Percentiles rank a stretch among this genome's conserved stretches.
phyloP scores from a whole-genome alignment of 345 rosid genomes.

The Kernera saxatilis region DNA sequence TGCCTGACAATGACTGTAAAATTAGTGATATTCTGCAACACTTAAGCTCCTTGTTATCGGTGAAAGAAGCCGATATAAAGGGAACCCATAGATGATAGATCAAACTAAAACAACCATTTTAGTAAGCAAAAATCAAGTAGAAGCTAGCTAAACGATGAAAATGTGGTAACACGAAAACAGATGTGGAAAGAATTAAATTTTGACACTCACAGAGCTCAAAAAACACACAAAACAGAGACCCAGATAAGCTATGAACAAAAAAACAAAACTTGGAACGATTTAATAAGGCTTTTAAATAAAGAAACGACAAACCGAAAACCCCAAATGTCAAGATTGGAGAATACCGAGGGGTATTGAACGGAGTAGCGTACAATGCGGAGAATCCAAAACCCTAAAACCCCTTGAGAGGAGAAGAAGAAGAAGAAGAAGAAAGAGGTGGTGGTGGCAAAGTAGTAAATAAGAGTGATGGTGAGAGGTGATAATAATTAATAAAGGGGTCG shows the following conservation, averaged over 20 bases:
- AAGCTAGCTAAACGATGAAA: slow-evolving; percentile 21
- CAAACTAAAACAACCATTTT: not conserved
- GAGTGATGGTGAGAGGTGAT: slow-evolving; percentile 36
- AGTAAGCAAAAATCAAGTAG: not conserved
- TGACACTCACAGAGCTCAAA: slow-evolving; percentile 23
- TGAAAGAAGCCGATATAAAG: not conserved
- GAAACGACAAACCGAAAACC: slow-evolving; percentile 45
- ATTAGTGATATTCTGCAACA: not conserved
- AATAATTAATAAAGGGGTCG: slow-evolving; percentile 9
- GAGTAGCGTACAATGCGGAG: slow-evolving; percentile 50
- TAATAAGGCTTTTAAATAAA: not conserved
- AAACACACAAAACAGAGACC: slow-evolving; percentile 15
- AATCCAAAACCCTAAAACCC: slow-evolving; percentile 32
- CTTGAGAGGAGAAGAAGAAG: not conserved
- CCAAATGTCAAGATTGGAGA: slow-evolving; percentile 42
- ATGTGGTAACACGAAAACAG: not conserved
- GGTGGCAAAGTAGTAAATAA: slow-evolving; percentile 54
- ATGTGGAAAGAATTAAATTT: not conserved
- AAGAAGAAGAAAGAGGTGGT: not conserved
- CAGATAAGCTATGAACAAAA: slow-evolving; percentile 1
- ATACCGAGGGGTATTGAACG: slow-evolving; percentile 32
- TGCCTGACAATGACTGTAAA: not conserved
- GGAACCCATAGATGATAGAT: not conserved
- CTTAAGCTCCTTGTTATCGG: not conserved
- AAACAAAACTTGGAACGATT: slow-evolving; percentile 16